Percentiles rank a stretch among this genome's conserved stretches.
These are phyloP conservation scores for Leishmania tropica DNA, from an alignment of 208 protist genomes.

Conservation along the genomic window DNA sequence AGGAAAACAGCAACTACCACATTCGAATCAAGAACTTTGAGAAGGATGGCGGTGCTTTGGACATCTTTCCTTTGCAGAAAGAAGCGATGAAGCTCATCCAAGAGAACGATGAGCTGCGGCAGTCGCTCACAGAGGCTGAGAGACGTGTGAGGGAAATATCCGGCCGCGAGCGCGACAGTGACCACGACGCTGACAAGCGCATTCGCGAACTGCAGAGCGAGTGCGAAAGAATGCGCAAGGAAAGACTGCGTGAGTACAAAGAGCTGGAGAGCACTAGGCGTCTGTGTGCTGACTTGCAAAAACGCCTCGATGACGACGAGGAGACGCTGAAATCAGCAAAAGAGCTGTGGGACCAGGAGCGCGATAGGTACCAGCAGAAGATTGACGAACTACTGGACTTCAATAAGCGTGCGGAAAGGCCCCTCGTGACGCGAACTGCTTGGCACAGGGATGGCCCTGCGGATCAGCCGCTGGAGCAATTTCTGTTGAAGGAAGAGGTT, in stretches of 20 bases:
- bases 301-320: slow-evolving; percentile 36
- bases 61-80: slow-evolving; percentile 15
- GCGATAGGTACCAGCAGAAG: slow-evolving; percentile 49
- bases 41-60: slow-evolving; percentile 2
- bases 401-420: slow-evolving; percentile 19
- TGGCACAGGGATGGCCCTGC: background rate
- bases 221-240: slow-evolving; percentile 34
- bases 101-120: slow-evolving; percentile 55
- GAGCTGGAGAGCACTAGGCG: slow-evolving; percentile 44
- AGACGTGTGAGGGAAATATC: slow-evolving; percentile 7
- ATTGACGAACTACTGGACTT: slow-evolving; percentile 49
- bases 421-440: background rate
- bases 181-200: slow-evolving; percentile 15
- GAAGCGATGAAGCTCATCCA: slow-evolving; percentile 65
- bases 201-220: slow-evolving; percentile 25
- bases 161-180: slow-evolving; percentile 1
- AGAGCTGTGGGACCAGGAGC: slow-evolving; percentile 65
- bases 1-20: slow-evolving; percentile 75
- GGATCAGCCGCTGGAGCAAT: slow-evolving; percentile 47
- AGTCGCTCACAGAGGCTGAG: slow-evolving; percentile 21
- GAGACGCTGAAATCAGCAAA: slow-evolving; percentile 40
- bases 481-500: slow-evolving; percentile 74
- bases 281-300: slow-evolving; percentile 44
- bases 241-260: slow-evolving; percentile 33
- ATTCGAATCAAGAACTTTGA: slow-evolving; percentile 41